phyloP scores from a whole-genome alignment of 495 filamentous ascomycete genomes.

The Penicillium arizonense region DNA sequence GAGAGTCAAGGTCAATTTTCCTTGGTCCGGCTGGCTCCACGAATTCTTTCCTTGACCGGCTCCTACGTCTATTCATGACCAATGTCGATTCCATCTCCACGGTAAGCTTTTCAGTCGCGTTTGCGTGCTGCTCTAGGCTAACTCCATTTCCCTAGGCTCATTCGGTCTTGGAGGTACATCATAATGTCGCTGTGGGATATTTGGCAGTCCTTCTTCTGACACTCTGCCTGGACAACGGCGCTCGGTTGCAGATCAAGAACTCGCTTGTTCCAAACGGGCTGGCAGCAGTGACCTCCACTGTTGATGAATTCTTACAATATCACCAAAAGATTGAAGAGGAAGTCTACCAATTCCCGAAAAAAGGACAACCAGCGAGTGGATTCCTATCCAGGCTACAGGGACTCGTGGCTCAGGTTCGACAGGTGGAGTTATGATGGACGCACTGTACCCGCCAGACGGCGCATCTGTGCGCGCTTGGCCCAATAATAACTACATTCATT shows the following conservation, averaged over 20 bases:
- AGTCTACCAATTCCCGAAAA: slow-evolving; percentile 16
- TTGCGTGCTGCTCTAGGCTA: neutral
- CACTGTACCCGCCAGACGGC: neutral
- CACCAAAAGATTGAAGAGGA: slow-evolving; percentile 69
- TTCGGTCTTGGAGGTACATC: slow-evolving; percentile 77
- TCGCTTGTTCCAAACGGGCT: slow-evolving; percentile 60
- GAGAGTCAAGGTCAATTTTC: slow-evolving; percentile 46
- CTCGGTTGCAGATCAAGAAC: slow-evolving; percentile 47
- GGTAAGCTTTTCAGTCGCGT: slow-evolving; percentile 31
- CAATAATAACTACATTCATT: neutral
- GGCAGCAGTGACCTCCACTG: slow-evolving; percentile 64
- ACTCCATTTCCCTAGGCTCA: slow-evolving; percentile 57
- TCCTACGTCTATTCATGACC: slow-evolving; percentile 42
- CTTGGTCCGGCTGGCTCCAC: slow-evolving; percentile 19
- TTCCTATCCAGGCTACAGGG: slow-evolving; percentile 60
- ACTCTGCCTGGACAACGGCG: slow-evolving; percentile 61
- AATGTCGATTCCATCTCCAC: slow-evolving; percentile 42
- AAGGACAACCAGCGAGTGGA: slow-evolving; percentile 37
- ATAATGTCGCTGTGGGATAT: slow-evolving; percentile 89
- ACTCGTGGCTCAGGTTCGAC: slow-evolving; percentile 37
- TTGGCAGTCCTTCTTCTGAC: slow-evolving; percentile 81
- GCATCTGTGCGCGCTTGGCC: neutral
- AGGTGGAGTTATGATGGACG: slow-evolving; percentile 4
- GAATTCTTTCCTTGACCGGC: slow-evolving; percentile 35
- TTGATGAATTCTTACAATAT: slow-evolving; percentile 81